Evolutionary conservation across 1,284 basidiomycete genomes (phyloP), one percentile per base, ranked within the genome.

Genomic region (Farysia itapuensis): DNA sequence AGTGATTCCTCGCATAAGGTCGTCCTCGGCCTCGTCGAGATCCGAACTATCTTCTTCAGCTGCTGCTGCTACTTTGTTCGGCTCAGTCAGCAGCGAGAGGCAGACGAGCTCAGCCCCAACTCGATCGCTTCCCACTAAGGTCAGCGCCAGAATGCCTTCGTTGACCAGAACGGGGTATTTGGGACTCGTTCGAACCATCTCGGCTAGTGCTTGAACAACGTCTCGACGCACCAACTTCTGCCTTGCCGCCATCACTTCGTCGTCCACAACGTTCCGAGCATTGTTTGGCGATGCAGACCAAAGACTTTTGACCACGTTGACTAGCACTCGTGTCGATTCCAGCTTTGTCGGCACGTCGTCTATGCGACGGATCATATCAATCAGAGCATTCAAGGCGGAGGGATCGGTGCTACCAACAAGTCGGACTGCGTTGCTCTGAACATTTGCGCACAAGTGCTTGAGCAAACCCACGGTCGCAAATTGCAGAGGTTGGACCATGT

Each of bases 161-260:
- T 93, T 94, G 51, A 95, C 82, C 23, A 97, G 81, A 34, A 91
- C 81, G 0, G 89, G 86, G 70, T 90, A 89, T 73, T 86, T 86
- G 57, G 82, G 83, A 67, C 89, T 90, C 53, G 85, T 81, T 14
- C 84, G 83, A 18, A 94, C 80, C 63, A 95, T 83, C 51, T 83
- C 84, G 1, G 84, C 83, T 20, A 96, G 80, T 11, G 84, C 83
- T 5, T 56, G 46, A 5, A 63, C 39, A 16, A 70, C 64, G 13
- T 50, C 39, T 35, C 38, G 43, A 11, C 46, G 41, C 31, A 52
- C 38, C 29, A 64, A 18, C 13, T 57, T 44, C 18, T 30, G 35
- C 18, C 43, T 41, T 9, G 49, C 42, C 8, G 38, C 23, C 4
- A 36, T 12, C 4, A 47, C 24, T 1, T 29, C 35, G 8, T 35